phyloP scores from a whole-genome alignment of 441 rosid species.

The Adansonia rubrostipa region DNA sequence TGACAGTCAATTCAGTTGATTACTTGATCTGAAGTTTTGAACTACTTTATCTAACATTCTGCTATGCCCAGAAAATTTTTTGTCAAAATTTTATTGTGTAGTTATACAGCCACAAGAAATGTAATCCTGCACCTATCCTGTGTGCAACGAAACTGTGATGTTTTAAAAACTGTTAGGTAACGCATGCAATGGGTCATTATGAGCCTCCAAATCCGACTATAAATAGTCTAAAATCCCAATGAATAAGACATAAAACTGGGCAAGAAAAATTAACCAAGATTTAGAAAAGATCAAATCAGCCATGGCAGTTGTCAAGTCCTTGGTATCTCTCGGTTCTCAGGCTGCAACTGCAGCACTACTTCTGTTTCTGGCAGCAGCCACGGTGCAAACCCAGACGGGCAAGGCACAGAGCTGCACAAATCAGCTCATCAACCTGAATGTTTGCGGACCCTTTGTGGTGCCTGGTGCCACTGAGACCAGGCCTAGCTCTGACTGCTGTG shows the following conservation, averaged over 20 bases:
- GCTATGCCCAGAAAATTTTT: not conserved
- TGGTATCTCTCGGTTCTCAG: not conserved
- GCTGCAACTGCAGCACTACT: slow-evolving; percentile 29
- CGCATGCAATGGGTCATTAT: not conserved
- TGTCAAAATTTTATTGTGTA: not conserved
- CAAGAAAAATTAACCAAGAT: not conserved
- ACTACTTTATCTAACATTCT: not conserved
- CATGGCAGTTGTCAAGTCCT: not conserved
- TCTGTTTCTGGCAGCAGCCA: slow-evolving; percentile 26
- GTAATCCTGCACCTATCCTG: not conserved
- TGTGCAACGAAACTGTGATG: not conserved
- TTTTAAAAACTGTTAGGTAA: not conserved
- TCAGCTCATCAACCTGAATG: slow-evolving; percentile 47
- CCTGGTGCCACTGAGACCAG: slow-evolving; percentile 36
- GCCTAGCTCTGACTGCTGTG: slow-evolving; percentile 46
- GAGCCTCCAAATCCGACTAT: not conserved
- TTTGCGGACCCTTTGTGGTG: slow-evolving; percentile 56
- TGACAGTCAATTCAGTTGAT: not conserved
- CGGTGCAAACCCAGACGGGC: slow-evolving; percentile 27
- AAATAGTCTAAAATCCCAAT: not conserved
- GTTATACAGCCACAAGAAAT: not conserved
- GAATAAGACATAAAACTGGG: not conserved
- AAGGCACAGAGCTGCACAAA: slow-evolving; percentile 40
- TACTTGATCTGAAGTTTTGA: not conserved
- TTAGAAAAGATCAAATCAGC: not conserved